Base-by-base conservation (phyloP, 768 basidiomycete genomes). In the Lentinula boryana region DNA sequence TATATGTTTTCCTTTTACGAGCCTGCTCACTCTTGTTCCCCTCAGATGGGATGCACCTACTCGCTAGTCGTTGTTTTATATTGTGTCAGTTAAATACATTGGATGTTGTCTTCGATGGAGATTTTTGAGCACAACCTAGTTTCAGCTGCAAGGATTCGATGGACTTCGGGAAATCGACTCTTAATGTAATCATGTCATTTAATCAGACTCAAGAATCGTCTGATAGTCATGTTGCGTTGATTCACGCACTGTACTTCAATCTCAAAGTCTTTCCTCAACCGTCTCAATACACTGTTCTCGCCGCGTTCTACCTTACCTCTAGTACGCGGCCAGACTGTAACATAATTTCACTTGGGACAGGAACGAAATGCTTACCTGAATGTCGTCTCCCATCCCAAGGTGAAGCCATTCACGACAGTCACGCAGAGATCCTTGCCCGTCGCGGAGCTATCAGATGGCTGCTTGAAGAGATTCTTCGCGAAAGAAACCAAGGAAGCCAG, bases 361-460 rank as follows among this genome's bases (percentile, higher is more conserved):
- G 95, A 10, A 88, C 89, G 3, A 96, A 96, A 75, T 93, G 91
- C 66, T 80, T 95, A 0, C 91, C 95, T 2, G 79, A 74, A 4
- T 66, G 68, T 3, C 80, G 80, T 58, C 75, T 93, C 0, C 85
- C 93, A 0, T 66, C 71, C 5, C 76, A 77, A 32, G 95, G 95
- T 0, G 93, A 96, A 67, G 80, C 85, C 1, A 64, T 97, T 16
- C 93, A 95, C 67, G 95, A 97, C 67, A 87, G 83, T 56, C 95
- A 98, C 70, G 95, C 95, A 9, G 95, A 98, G 72, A 83, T 95
- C 21, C 78, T 97, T n/a, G 93, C 93, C 1, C 82, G 93, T 18
- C 80, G 95, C 33, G 87, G 87, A 8, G 85, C 88, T 0, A 69
- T 88, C 46, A 80, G 87, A 27, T 98, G 93, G 93, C 75, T 93